phyloP scores from a whole-genome alignment of 768 basidiomycete genomes.

The Chalciporus piperatus region DNA sequence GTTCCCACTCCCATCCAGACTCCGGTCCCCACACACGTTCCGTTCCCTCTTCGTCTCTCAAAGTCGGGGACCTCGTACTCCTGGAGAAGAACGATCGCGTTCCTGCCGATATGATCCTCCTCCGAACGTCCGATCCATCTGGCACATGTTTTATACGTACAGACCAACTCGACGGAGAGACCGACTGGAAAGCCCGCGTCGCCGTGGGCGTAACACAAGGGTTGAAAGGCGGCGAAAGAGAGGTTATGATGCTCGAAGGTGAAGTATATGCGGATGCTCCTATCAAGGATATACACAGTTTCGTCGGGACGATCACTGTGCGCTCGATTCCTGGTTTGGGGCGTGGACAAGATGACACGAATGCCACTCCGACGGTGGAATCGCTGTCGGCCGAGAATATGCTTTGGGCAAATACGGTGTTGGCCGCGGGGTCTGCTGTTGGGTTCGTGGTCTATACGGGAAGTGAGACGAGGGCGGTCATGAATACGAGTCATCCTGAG shows the following conservation, averaged over 20 bases:
- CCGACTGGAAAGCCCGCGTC: conserved; percentile 96
- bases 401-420: conserved; percentile 95
- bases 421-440: conserved; percentile 91
- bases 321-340: conserved; percentile 37
- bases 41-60: conserved; percentile 83
- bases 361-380: conserved; percentile 50
- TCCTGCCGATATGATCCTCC: conserved; percentile 88
- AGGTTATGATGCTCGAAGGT: conserved; percentile 65
- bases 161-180: conserved; percentile 97
- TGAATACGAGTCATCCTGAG: conserved; percentile 97
- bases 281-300: conserved; percentile 94
- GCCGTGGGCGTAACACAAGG: conserved; percentile 49
- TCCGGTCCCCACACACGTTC: conserved; percentile 60
- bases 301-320: conserved; percentile 88
- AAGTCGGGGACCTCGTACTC: conserved; percentile 86
- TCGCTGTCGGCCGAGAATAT: conserved; percentile 95
- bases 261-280: conserved; percentile 96
- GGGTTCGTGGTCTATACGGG: conserved; percentile 96
- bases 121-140: conserved; percentile 82
- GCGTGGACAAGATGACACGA: conserved; percentile 33
- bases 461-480: conserved; percentile 90
- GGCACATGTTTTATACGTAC: conserved; percentile 98
- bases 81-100: conserved; percentile 98
- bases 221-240: conserved; percentile 39
- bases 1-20: conserved; percentile 26